These are phyloP conservation scores for Colletotrichum eleusines DNA, from an alignment of 2,329 filamentous ascomycete species.

Conservation along the genomic window DNA sequence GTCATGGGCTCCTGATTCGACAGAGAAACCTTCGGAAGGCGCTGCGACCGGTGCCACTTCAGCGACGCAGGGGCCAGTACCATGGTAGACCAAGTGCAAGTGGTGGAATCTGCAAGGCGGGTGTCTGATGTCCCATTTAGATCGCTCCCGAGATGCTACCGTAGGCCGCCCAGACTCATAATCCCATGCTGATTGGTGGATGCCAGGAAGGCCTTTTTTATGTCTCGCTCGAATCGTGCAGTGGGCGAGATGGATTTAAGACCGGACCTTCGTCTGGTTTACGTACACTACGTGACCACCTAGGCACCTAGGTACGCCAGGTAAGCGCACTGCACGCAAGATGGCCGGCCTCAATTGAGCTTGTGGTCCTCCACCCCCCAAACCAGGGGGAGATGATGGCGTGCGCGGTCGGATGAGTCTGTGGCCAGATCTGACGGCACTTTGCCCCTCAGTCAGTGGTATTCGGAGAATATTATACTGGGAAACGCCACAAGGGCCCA, in stretches of 20 bases:
- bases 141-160: conserved; percentile 33
- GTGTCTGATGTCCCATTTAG: conserved; percentile 28
- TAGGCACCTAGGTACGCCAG: too few species aligned
- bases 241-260: not conserved
- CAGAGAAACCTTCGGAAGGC: conserved; percentile 1
- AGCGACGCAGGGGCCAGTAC: not conserved
- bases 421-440: conserved; percentile 13
- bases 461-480: conserved; percentile 35
- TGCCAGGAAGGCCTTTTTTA: not conserved
- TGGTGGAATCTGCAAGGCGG: conserved; percentile 33
- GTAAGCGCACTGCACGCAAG: not conserved
- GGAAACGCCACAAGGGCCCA: conserved; percentile 12
- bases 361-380: not conserved
- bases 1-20: not conserved
- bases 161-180: conserved; percentile 17
- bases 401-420: not conserved
- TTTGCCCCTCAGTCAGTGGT: conserved; percentile 4
- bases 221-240: conserved; percentile 23
- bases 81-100: conserved; percentile 1
- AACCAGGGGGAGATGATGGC: too few species aligned
- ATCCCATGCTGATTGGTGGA: conserved; percentile 7
- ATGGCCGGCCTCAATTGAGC: not conserved
- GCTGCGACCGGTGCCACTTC: not conserved
- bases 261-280: not conserved
- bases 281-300: too few species aligned